phyloP scores from a whole-genome alignment of 2,329 filamentous ascomycete genomes.

The Neobulgaria alba region DNA sequence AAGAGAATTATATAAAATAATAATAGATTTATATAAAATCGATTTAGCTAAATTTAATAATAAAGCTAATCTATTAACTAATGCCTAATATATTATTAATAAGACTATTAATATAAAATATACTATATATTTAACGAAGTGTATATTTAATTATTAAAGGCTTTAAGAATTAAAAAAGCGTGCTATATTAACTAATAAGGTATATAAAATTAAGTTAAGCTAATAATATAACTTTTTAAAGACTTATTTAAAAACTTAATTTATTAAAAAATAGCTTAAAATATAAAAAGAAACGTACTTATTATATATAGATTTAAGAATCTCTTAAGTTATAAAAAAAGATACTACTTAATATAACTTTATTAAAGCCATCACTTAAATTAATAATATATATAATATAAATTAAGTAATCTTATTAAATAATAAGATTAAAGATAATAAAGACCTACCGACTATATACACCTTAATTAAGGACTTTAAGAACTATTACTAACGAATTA shows the following conservation, averaged over 20 bases:
- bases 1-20: too few relatives aligned
- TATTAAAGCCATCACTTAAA: background rate
- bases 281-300: background rate
- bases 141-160: background rate
- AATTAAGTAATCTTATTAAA: background rate
- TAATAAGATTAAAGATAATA: too few relatives aligned
- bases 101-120: too few relatives aligned
- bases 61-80: too few relatives aligned
- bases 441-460: too few relatives aligned
- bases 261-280: background rate
- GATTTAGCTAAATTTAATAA: too few relatives aligned
- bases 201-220: background rate
- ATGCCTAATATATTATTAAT: too few relatives aligned
- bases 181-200: background rate
- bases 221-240: background rate
- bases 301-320: background rate
- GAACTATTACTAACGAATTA: too few relatives aligned
- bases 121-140: too few relatives aligned
- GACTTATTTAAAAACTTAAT: background rate
- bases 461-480: too few relatives aligned
- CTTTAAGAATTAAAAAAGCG: slow-evolving; percentile 2
- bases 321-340: background rate
- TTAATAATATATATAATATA: background rate
- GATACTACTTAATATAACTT: background rate
- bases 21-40: too few relatives aligned